Evolutionary conservation across 352 stramenopile species (phyloP).

Genomic region (Phytophthora aleatoria): DNA sequence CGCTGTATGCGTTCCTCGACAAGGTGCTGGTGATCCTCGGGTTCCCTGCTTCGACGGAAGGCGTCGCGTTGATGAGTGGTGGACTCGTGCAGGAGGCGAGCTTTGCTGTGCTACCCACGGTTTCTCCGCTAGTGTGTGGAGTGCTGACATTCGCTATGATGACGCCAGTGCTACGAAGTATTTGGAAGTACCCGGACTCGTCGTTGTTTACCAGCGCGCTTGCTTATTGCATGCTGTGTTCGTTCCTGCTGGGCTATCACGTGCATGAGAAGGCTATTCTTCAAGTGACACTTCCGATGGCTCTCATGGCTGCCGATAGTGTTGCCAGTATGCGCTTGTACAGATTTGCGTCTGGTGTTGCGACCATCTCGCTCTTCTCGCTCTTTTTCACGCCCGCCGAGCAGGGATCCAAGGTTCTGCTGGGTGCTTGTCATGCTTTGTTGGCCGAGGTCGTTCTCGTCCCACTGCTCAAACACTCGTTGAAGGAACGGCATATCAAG

Average conservation of each 20-base stretch:
- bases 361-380: conserved; percentile 83
- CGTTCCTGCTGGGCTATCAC: conserved; percentile 98
- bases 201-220: conserved; percentile 81
- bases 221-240: conserved; percentile 92
- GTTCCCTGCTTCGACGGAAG: conserved; percentile 35
- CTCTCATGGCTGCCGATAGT: conserved; percentile 73
- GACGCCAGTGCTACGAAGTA: conserved; percentile 68
- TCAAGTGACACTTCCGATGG: conserved; percentile 76
- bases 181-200: conserved; percentile 82
- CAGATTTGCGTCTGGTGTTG: conserved; percentile 67
- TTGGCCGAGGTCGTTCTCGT: conserved; percentile 68
- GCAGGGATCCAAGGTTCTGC: conserved; percentile 74
- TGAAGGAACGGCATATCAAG: conserved; percentile 75
- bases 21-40: conserved; percentile 73
- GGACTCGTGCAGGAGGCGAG: conserved; percentile 82
- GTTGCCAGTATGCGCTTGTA: conserved; percentile 87
- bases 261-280: conserved; percentile 99
- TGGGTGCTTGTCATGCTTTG: conserved; percentile 64
- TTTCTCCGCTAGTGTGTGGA: conserved; percentile 74
- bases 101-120: conserved; percentile 74
- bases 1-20: conserved; percentile 93
- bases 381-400: conserved; percentile 86
- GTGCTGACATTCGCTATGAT: conserved; percentile 84
- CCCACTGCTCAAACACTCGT: conserved; percentile 69
- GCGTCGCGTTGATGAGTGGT: conserved; percentile 79